Conservation (phyloP, 2,329 filamentous ascomycete genomes). For the Fusarium pseudonygamai region DNA sequence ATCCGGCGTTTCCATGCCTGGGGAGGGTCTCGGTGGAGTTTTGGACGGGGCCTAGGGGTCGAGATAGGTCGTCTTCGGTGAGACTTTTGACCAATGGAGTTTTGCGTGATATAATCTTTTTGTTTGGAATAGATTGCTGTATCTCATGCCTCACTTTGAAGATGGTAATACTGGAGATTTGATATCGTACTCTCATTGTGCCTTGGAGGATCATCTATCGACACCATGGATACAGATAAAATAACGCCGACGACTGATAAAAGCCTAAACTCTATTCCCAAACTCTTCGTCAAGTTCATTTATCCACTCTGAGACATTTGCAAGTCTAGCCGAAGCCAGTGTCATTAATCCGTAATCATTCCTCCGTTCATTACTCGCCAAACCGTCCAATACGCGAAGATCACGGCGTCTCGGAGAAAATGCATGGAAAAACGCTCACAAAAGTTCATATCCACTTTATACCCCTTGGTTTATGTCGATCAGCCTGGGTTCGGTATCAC, state of each 20-base stretch:
- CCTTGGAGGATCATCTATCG: background rate
- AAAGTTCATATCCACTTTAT: background rate
- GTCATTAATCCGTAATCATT: background rate
- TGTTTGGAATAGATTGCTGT: background rate
- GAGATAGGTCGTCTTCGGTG: background rate
- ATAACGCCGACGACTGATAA: background rate
- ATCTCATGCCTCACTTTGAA: rapidly evolving
- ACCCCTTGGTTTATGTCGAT: conserved; percentile 2
- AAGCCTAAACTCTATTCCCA: background rate
- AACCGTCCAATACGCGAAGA: background rate
- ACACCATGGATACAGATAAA: background rate
- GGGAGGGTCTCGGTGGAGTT: background rate
- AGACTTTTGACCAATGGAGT: background rate
- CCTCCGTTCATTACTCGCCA: background rate
- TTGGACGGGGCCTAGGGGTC: background rate
- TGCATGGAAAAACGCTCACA: background rate
- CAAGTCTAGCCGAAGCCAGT: background rate
- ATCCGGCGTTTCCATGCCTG: background rate
- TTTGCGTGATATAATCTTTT: conserved; percentile 1
- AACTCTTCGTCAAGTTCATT: background rate
- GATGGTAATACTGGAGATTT: background rate
- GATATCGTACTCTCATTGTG: background rate
- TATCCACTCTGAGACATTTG: background rate
- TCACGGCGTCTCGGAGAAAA: background rate
- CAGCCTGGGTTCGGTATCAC: conserved; percentile 26